Evolutionary conservation across 23 red algal species (phyloP).

Genomic region (Gracilariopsis chorda): DNA sequence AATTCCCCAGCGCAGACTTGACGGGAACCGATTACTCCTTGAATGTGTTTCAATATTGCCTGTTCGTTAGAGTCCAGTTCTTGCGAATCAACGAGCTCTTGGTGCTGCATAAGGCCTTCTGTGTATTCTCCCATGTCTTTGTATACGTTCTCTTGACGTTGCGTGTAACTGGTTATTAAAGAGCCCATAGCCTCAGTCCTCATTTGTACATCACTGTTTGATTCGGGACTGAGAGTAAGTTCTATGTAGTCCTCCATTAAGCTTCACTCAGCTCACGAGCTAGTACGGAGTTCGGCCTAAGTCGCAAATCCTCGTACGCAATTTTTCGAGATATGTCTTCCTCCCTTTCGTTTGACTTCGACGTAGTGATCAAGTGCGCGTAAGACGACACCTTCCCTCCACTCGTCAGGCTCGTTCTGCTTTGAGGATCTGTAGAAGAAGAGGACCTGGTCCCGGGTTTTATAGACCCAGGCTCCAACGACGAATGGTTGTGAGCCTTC

Average conservation of each 20-base stretch:
- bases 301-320: conserved; percentile 1
- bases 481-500: background rate
- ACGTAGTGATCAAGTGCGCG: background rate
- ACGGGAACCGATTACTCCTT: too few relatives aligned
- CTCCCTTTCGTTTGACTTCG: background rate
- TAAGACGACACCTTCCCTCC: background rate
- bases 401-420: background rate
- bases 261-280: background rate
- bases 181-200: too few relatives aligned
- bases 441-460: background rate
- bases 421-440: background rate
- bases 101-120: background rate
- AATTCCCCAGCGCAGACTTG: too few relatives aligned
- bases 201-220: too few relatives aligned
- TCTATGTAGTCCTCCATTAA: background rate
- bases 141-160: too few relatives aligned
- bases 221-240: too few relatives aligned
- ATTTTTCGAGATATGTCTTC: background rate
- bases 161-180: too few relatives aligned
- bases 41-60: background rate
- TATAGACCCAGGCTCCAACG: background rate
- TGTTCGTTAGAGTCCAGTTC: background rate
- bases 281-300: background rate
- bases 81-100: background rate
- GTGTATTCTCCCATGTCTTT: background rate